Base-by-base conservation (phyloP, 2,329 filamentous ascomycete species). In the Calonectria honghensis region DNA sequence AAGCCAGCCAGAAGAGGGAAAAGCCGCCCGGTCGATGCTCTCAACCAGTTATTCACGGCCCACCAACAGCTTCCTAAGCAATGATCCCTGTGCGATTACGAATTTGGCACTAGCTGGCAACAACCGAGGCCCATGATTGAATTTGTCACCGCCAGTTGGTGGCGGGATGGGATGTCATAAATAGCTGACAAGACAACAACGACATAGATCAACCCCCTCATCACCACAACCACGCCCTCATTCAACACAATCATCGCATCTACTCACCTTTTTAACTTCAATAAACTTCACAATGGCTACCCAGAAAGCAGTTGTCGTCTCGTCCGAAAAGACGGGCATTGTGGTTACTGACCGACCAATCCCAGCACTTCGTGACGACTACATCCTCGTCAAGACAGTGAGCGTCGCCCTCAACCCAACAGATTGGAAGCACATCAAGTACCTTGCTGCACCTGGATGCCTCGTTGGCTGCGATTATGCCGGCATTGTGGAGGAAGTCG, bases 401-500 rank as follows among this genome's bases (percentile, higher is more conserved):
- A 79, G 82, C 10, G 81, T 84, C 11, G 84, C 77, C 6, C 45
- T 85, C 37, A 85, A 85, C 67, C 84, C 82, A 0, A 82, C 82
- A 0, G 84, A 85, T 66, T 85, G 80, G 79, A 84, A 85, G 74
- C 78, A 75, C 59, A 77, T 85, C 52, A 75, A 84, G 27, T 50
- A 41, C 24, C 31, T 24, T 2, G 45, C 63, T 7, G 39, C 57
- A 16, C 37, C 75, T 24, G 79, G 80, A 18, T 57, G 39, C 11
- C 41, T 79, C 32, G 70, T 84, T 39, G 88, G 87, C 16, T 87
- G 85, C 66, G 89, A 90, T 77, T 89, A 86, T 68, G 85, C 86
- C 37, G 88, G 89, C n/a, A 79, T 86, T 14, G 85, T 90, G 1
- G 85, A 88, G 41, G 84, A 87, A 57, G 82, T 90, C 27, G 89